phyloP scores from a whole-genome alignment of 352 stramenopile genomes.

The Pythium utonaiense region DNA sequence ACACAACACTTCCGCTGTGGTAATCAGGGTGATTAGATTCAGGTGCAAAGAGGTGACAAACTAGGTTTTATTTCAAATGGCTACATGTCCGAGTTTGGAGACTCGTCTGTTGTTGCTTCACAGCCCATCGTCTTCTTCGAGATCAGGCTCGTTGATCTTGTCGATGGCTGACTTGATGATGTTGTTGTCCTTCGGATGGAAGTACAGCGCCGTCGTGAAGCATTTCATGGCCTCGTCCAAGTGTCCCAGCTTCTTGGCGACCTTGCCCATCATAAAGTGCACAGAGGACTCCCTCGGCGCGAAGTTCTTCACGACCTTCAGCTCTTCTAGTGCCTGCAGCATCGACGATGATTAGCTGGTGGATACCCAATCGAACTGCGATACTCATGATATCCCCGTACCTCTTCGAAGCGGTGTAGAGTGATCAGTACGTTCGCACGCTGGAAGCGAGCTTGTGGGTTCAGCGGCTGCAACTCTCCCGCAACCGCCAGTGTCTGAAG shows the following conservation, averaged over 20 bases:
- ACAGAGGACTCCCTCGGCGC: slow-evolving; percentile 95
- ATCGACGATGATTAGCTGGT: too few species aligned
- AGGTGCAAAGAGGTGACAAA: not conserved
- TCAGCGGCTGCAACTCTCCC: slow-evolving; percentile 88
- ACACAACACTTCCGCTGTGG: not conserved
- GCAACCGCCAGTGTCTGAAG: slow-evolving; percentile 88
- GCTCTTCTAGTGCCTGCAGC: slow-evolving; percentile 82
- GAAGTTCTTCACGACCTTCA: slow-evolving; percentile 91
- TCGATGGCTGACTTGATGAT: slow-evolving; percentile 96
- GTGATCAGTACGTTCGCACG: slow-evolving; percentile 93
- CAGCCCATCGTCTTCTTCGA: slow-evolving; percentile 32
- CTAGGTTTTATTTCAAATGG: slow-evolving; percentile 7
- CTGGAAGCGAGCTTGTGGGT: slow-evolving; percentile 93
- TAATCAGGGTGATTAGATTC: slow-evolving; percentile 4
- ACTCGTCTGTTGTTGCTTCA: slow-evolving; percentile 4
- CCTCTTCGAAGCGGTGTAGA: slow-evolving; percentile 89
- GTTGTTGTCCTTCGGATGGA: slow-evolving; percentile 97
- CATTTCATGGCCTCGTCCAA: slow-evolving; percentile 93
- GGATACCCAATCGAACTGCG: too few species aligned
- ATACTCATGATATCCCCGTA: too few species aligned
- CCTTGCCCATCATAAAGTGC: slow-evolving; percentile 96
- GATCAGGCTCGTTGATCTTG: slow-evolving; percentile 75
- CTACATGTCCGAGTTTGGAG: too few species aligned
- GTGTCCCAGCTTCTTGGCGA: slow-evolving; percentile 85
- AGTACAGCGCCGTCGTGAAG: slow-evolving; percentile 95